Evolutionary conservation across 2,329 filamentous ascomycete genomes (phyloP).

Genomic region (Cucurbitaria berberidis): DNA sequence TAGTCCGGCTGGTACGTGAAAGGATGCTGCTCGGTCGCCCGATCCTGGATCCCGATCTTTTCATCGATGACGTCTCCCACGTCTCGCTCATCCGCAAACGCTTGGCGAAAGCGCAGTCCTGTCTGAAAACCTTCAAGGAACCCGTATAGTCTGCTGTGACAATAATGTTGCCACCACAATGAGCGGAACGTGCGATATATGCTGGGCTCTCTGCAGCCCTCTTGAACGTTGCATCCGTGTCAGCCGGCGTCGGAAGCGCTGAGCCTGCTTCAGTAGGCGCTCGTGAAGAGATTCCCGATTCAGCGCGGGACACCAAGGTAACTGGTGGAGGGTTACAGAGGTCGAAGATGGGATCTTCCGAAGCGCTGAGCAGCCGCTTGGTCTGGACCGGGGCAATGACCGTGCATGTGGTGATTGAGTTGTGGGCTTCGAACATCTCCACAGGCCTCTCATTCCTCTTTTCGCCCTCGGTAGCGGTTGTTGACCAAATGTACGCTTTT

Average conservation of each 20-base stretch:
- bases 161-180: slow-evolving; percentile 85
- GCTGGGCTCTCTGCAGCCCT: slow-evolving; percentile 70
- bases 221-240: slow-evolving; percentile 44
- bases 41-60: slow-evolving; percentile 65
- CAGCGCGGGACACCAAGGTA: slow-evolving; percentile 76
- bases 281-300: slow-evolving; percentile 61
- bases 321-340: slow-evolving; percentile 94
- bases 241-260: slow-evolving; percentile 40
- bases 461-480: slow-evolving; percentile 64
- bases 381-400: slow-evolving; percentile 82
- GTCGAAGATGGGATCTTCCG: slow-evolving; percentile 93
- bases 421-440: slow-evolving; percentile 90
- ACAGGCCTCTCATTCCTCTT: slow-evolving; percentile 80
- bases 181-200: slow-evolving; percentile 76
- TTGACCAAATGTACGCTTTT: slow-evolving; percentile 88
- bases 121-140: slow-evolving; percentile 90
- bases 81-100: slow-evolving; percentile 66
- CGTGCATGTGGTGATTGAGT: slow-evolving; percentile 86
- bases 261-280: slow-evolving; percentile 53
- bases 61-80: slow-evolving; percentile 78
- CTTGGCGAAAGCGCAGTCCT: slow-evolving; percentile 88
- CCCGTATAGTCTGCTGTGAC: slow-evolving; percentile 89
- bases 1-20: slow-evolving; percentile 59
- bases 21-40: slow-evolving; percentile 60
- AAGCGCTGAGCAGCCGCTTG: slow-evolving; percentile 76